Evolutionary conservation across 805 yeast species (phyloP), one percentile per base, ranked within the genome.

Genomic region (Henningerozyma blattae): DNA sequence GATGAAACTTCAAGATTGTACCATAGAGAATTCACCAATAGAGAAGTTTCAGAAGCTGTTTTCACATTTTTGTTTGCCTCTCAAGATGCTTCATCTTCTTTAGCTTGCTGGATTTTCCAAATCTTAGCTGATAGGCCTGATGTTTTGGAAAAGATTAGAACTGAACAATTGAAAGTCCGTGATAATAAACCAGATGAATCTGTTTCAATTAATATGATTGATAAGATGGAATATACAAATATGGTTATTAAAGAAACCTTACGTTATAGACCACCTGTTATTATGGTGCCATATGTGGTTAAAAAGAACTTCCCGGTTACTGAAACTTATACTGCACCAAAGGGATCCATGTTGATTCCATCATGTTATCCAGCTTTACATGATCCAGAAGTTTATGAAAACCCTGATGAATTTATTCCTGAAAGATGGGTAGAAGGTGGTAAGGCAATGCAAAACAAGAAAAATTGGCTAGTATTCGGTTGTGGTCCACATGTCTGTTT

Each of bases 101-200:
- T 93, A 47, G 91, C 95, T 42, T 89, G 97, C 61, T 91, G 98
- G 98, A 68, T 91, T 51, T 91, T 89, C 75, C 98, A 91, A 68
- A 73, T 86, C 47, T 77, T 86, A 36, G 87, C 95, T 40, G 98
- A 91, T 58, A 75, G 95, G 52, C 96, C 96, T 27, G 97, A 91
- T 44, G 79, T 91, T 38, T 73, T 75, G 57, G 67, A 60, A 27
- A 87, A 87, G 60, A 72, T 91, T 43, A 81, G 97, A 64, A 83
- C 82, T 59, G 98, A 91, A 62, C 98, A 91, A 66, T 58, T 87
- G 47, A 62, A 65, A 9, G 81, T 91, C 36, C 79, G 97, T 64
- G 67, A 69, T 47, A 78, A 82, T 48, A 87, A 89, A 56, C 80
- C 83, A 36, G 50, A 59, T 43, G 64, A 58, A 34, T 76, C 67